Evolutionary conservation across 257 asterid species (phyloP).

Genomic region (Leptodermis oblonga): DNA sequence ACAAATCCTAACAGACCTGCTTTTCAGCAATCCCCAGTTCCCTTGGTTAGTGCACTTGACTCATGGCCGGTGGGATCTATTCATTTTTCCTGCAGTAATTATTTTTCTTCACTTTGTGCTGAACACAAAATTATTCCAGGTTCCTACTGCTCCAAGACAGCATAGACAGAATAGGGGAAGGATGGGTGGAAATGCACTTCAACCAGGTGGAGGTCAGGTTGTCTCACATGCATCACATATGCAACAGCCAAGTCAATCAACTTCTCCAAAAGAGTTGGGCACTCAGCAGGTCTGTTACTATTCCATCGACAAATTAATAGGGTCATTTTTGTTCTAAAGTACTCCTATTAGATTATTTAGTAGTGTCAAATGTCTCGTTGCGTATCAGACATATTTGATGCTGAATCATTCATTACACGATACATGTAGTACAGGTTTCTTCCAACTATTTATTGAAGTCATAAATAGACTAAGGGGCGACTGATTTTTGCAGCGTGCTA

Average conservation of each 20-base stretch:
- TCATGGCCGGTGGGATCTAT: neutral
- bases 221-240: conserved; percentile 30
- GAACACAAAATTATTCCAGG: conserved; percentile 24
- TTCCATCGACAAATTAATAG: neutral
- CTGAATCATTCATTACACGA: neutral
- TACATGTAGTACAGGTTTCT: no score
- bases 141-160: conserved; percentile 49
- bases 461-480: neutral
- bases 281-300: conserved; percentile 44
- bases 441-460: neutral
- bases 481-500: conserved; percentile 28
- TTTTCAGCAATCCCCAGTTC: conserved; percentile 47
- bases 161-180: conserved; percentile 59
- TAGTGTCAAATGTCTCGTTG: no score
- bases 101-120: neutral
- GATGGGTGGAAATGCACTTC: conserved; percentile 34
- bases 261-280: conserved; percentile 45
- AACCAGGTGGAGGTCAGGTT: conserved; percentile 37
- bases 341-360: no score
- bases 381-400: neutral
- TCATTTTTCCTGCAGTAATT: neutral
- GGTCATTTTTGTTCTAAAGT: no score
- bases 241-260: conserved; percentile 36
- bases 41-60: conserved; percentile 47
- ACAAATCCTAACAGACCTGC: conserved; percentile 40